Conservation (phyloP, 805 yeast species). For the Teunomyces kruisii region DNA sequence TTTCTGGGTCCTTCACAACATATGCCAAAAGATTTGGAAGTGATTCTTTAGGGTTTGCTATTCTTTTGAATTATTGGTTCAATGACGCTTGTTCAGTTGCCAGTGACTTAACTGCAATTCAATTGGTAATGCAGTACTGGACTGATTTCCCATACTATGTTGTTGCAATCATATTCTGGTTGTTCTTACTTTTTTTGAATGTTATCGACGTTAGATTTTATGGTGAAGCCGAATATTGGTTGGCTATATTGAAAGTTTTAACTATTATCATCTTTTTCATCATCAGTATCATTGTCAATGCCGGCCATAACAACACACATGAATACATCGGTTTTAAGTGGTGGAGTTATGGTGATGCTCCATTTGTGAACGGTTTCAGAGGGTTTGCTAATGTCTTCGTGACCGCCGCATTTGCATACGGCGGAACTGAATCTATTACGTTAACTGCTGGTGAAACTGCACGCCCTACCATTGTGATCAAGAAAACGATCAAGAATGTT, state of each 20-base stretch:
- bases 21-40: constrained; percentile 51
- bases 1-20: constrained; percentile 53
- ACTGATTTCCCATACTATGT: constrained; percentile 51
- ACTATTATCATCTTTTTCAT: constrained; percentile 59
- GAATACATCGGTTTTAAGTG: constrained; percentile 44
- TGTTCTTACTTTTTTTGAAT: constrained; percentile 43
- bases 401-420: constrained; percentile 52
- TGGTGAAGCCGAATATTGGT: constrained; percentile 42
- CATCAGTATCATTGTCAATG: constrained; percentile 54
- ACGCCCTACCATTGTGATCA: constrained; percentile 30
- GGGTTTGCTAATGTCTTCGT: constrained; percentile 53
- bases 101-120: constrained; percentile 48
- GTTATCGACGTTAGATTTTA: constrained; percentile 39
- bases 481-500: constrained; percentile 30
- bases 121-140: constrained; percentile 48
- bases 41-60: constrained; percentile 52
- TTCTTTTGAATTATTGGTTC: constrained; percentile 51
- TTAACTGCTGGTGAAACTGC: constrained; percentile 36
- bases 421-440: constrained; percentile 46
- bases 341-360: constrained; percentile 51
- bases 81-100: constrained; percentile 52
- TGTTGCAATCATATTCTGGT: constrained; percentile 54
- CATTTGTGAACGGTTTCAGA: constrained; percentile 50
- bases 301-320: constrained; percentile 52
- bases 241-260: constrained; percentile 42